Conservation (phyloP, 352 stramenopile species). For the Plasmopara viticola region DNA sequence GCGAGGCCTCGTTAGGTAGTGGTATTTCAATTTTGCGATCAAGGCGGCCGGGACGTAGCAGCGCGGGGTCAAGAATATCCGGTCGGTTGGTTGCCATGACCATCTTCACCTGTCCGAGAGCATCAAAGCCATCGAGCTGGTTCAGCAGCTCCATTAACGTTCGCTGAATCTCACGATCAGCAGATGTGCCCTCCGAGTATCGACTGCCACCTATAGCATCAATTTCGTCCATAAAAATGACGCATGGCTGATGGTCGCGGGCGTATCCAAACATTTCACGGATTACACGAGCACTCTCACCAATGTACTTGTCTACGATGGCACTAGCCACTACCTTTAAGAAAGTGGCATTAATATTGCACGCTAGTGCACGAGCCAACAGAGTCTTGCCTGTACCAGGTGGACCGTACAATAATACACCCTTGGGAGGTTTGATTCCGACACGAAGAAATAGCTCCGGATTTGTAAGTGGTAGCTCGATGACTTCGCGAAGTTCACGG, state of each 20-base stretch:
- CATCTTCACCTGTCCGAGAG: constrained; percentile 97
- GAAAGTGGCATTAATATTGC: constrained; percentile 99
- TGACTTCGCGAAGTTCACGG: constrained; percentile 92
- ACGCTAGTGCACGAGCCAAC: constrained; percentile 95
- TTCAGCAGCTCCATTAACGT: constrained; percentile 99
- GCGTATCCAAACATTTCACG: constrained; percentile 99
- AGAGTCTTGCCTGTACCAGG: constrained; percentile 99
- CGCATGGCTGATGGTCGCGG: constrained; percentile 96
- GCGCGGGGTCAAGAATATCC: constrained; percentile 98
- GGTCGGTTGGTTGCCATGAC: constrained; percentile 99
- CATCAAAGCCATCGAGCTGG: constrained; percentile 99
- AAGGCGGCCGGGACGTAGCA: constrained; percentile 95
- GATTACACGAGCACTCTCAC: constrained; percentile 98
- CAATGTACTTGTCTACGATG: constrained; percentile 99
- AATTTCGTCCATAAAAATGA: constrained; percentile 99
- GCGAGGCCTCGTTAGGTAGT: constrained; percentile 96
- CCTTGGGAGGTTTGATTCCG: constrained; percentile 98
- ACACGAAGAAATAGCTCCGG: constrained; percentile 98
- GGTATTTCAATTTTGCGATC: constrained; percentile 99
- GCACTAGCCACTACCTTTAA: constrained; percentile 98
- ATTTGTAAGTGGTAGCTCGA: constrained; percentile 99
- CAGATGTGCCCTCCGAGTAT: constrained; percentile 95
- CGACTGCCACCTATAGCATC: constrained; percentile 98
- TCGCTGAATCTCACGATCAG: constrained; percentile 97
- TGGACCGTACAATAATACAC: constrained; percentile 97